Evolutionary conservation across 1,284 basidiomycete species (phyloP).

Genomic region (Ustilago crameri): DNA sequence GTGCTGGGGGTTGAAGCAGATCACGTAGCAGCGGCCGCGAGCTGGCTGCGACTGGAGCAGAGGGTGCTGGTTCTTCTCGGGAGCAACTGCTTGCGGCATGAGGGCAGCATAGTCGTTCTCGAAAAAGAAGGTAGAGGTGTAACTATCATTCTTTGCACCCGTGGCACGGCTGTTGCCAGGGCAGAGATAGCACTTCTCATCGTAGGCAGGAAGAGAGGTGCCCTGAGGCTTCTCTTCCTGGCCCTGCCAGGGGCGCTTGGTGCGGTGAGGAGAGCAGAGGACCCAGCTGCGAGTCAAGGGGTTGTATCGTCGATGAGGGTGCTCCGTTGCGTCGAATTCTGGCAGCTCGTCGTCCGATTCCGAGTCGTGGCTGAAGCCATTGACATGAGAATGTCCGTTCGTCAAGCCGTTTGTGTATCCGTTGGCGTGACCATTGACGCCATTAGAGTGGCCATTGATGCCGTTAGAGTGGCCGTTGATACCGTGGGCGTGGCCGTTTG

Average conservation of each 20-base stretch:
- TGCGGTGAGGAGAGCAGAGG: constrained; percentile 67
- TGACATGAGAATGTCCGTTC: not conserved
- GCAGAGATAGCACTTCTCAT: constrained; percentile 87
- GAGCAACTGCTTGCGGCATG: constrained; percentile 71
- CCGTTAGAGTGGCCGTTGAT: not conserved
- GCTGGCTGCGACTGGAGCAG: constrained; percentile 79
- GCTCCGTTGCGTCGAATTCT: constrained; percentile 58
- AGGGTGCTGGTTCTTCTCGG: constrained; percentile 41
- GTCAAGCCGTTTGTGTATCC: constrained; percentile 10
- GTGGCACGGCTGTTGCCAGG: constrained; percentile 85
- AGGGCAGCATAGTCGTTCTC: constrained; percentile 89
- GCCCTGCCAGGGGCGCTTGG: constrained; percentile 67
- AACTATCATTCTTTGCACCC: constrained; percentile 78
- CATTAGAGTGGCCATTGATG: constrained; percentile 6
- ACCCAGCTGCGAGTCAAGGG: constrained; percentile 60
- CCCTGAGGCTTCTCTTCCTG: constrained; percentile 56
- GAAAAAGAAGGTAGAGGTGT: constrained; percentile 78
- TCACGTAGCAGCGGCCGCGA: constrained; percentile 86
- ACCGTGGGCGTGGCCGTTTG: constrained; percentile 10
- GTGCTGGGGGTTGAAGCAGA: constrained; percentile 89
- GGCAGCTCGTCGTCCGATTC: constrained; percentile 18
- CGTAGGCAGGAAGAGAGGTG: constrained; percentile 74
- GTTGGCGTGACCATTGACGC: constrained; percentile 1
- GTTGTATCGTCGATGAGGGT: constrained; percentile 66
- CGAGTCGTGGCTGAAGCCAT: constrained; percentile 1